Percentiles rank a stretch among this genome's conserved stretches.
Conservation (phyloP, 306 rosid genomes). For the Hippophae gyantsensis region DNA sequence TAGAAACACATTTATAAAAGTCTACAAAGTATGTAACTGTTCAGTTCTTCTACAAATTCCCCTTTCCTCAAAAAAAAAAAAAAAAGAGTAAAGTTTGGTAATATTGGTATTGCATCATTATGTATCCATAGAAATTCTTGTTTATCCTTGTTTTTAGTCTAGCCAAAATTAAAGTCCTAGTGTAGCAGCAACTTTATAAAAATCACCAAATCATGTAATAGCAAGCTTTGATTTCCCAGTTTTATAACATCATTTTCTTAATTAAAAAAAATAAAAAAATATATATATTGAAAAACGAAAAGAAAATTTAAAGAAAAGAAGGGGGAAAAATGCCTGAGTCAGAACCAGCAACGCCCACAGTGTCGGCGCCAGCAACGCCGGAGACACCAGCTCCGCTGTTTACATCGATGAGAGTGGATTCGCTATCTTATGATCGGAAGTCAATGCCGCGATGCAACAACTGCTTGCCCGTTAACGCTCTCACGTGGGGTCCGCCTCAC, state of each 20-base stretch:
- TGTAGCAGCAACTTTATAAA: constrained; percentile 29
- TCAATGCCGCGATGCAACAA: constrained; percentile 62
- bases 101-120: background rate
- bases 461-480: constrained; percentile 55
- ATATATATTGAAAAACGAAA: constrained; percentile 3
- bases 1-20: constrained; percentile 53
- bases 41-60: constrained; percentile 4
- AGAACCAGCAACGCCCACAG: constrained; percentile 55
- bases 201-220: constrained; percentile 36
- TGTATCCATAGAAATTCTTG: background rate
- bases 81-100: background rate
- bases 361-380: constrained; percentile 57
- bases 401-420: constrained; percentile 55
- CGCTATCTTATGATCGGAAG: constrained; percentile 55
- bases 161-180: constrained; percentile 17
- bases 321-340: constrained; percentile 39
- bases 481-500: constrained; percentile 42
- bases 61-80: constrained; percentile 5
- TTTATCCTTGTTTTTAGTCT: constrained; percentile 9
- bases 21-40: constrained; percentile 53
- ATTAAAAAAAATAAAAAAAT: background rate
- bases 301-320: background rate
- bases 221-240: background rate
- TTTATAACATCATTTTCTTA: constrained; percentile 8
- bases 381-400: constrained; percentile 76